These are phyloP conservation scores for Dimocarpus longan DNA, from an alignment of 345 rosid genomes.

Conservation along the genomic window DNA sequence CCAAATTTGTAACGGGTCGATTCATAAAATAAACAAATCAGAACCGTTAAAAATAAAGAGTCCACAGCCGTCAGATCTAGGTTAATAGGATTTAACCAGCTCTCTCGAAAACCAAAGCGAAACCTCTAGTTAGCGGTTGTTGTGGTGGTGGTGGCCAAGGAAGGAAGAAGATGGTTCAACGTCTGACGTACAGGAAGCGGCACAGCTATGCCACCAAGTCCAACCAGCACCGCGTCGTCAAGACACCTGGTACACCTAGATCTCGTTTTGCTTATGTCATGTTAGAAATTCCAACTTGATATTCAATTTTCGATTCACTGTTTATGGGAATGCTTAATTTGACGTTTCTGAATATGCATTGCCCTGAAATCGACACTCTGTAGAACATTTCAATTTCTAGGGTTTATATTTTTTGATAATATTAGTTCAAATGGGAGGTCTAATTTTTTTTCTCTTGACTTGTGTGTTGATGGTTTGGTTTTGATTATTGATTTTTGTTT, in stretches of 20 bases:
- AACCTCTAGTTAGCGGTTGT: too few species aligned
- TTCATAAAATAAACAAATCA: neutral
- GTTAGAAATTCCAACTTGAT: too few species aligned
- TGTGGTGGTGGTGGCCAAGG: neutral
- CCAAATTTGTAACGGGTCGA: neutral
- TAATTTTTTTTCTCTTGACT: neutral
- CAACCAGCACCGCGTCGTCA: slow-evolving; percentile 50
- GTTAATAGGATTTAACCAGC: neutral
- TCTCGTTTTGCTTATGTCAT: too few species aligned
- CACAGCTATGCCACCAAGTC: slow-evolving; percentile 54
- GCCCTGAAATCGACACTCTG: too few species aligned
- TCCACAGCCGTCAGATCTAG: slow-evolving; percentile 12
- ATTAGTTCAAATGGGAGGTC: neutral
- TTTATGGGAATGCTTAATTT: neutral
- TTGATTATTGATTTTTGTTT: too few species aligned
- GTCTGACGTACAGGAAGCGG: slow-evolving; percentile 44
- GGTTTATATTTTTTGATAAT: neutral
- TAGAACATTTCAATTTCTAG: neutral
- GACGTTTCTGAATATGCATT: neutral
- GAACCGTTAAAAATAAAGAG: neutral
- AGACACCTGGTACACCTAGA: slow-evolving; percentile 37
- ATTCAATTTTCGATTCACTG: too few species aligned
- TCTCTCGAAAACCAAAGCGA: neutral
- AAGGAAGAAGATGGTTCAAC: slow-evolving; percentile 42
- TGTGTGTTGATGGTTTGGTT: slow-evolving; percentile 25